Evolutionary conservation across 1,284 basidiomycete species (phyloP).

Genomic region (Jaminaea rosea): DNA sequence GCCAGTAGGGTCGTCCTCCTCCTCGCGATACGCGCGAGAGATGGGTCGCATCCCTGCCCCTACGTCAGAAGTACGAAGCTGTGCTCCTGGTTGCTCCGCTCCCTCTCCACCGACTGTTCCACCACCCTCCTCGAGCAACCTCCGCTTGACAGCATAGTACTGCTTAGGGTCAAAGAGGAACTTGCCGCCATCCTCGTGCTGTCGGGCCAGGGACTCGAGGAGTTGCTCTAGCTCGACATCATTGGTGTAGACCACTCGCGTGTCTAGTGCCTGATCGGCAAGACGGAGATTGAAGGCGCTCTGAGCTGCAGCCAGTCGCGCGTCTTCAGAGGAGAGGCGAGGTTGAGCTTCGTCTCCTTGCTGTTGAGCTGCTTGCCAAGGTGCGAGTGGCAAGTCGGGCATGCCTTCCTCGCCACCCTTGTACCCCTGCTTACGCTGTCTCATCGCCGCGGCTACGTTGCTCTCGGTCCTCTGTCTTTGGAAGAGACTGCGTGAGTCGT

Average conservation of each 20-base stretch:
- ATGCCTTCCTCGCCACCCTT: background rate
- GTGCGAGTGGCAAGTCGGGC: background rate
- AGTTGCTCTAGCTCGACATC: constrained; percentile 33
- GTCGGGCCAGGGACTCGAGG: constrained; percentile 20
- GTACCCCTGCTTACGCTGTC: background rate
- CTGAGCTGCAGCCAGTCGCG: too few relatives aligned
- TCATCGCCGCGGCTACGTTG: background rate
- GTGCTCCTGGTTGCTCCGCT: too few relatives aligned
- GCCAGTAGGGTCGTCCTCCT: background rate
- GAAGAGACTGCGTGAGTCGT: constrained; percentile 28
- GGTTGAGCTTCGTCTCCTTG: background rate
- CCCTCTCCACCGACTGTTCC: too few relatives aligned
- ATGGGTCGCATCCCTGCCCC: background rate
- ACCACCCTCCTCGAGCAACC: too few relatives aligned
- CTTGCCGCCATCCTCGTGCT: constrained; percentile 30
- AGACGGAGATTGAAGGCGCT: constrained; percentile 10
- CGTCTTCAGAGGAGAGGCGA: background rate
- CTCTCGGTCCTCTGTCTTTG: constrained; percentile 13
- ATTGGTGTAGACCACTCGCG: constrained; percentile 34
- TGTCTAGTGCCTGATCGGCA: constrained; percentile 8
- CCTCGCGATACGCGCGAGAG: too few relatives aligned
- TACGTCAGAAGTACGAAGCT: too few relatives aligned
- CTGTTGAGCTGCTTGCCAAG: too few relatives aligned
- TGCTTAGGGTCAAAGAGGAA: constrained; percentile 18
- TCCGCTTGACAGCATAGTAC: background rate